phyloP scores from a whole-genome alignment of 306 rosid genomes.

The Castanopsis chinensis region DNA sequence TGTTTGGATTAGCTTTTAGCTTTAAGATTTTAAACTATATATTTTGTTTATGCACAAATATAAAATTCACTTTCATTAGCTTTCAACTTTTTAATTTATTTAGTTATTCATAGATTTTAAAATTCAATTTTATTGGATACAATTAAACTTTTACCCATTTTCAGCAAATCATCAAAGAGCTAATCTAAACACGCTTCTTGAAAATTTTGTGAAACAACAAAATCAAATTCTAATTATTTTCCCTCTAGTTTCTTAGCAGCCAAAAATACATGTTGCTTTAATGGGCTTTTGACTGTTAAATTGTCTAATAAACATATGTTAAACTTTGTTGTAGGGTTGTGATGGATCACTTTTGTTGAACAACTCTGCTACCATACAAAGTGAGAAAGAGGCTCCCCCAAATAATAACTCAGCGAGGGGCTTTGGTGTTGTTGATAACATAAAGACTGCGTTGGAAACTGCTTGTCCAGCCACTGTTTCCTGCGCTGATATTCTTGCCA shows the following conservation, averaged over 20 bases:
- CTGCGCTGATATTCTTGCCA: conserved; percentile 57
- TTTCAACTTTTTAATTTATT: no score
- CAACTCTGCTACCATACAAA: conserved; percentile 28
- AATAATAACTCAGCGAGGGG: conserved; percentile 51
- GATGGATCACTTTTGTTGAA: conserved; percentile 56
- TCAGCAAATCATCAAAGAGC: no score
- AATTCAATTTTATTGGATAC: no score
- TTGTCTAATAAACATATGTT: not conserved
- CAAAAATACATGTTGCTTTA: not conserved
- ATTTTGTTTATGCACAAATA: no score
- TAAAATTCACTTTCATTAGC: no score
- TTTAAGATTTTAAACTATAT: no score
- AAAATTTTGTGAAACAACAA: no score
- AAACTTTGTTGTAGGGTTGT: conserved; percentile 41
- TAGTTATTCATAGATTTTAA: no score
- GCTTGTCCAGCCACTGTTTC: conserved; percentile 48
- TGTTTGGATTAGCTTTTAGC: no score
- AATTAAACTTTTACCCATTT: no score
- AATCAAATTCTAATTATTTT: not conserved
- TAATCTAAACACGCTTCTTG: no score
- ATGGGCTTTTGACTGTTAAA: not conserved
- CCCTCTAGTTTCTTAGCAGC: not conserved
- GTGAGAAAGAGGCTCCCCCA: conserved; percentile 38
- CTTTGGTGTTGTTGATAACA: conserved; percentile 39
- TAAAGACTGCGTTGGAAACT: conserved; percentile 39